Percentiles rank a stretch among this genome's conserved stretches.
Evolutionary conservation across 495 filamentous ascomycete species (phyloP).

Genomic region (Jackrogersella minutella): DNA sequence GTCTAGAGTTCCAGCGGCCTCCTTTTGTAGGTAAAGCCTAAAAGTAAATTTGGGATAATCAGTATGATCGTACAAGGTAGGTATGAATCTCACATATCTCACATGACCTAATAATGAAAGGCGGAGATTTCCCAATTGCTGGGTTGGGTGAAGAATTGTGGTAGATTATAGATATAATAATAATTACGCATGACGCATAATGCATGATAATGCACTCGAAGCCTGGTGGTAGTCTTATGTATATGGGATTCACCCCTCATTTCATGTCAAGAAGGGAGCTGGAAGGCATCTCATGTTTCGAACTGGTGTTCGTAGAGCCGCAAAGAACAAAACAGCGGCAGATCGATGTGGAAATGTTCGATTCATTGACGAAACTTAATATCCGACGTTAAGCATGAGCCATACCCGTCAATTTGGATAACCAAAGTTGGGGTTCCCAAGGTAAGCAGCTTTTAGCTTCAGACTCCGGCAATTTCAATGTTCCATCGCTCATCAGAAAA

Average conservation of each 20-base stretch:
- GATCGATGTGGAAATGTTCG: neutral
- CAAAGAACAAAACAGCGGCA: constrained; percentile 10
- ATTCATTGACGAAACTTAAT: constrained; percentile 16
- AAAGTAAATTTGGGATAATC: too few relatives aligned
- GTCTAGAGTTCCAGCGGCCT: neutral
- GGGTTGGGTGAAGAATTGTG: constrained; percentile 17
- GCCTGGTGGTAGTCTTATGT: constrained; percentile 11
- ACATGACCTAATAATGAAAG: constrained; percentile 10
- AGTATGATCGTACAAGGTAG: too few relatives aligned
- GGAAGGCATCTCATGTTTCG: neutral
- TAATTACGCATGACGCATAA: constrained; percentile 28
- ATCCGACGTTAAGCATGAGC: constrained; percentile 18
- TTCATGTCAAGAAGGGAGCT: constrained; percentile 5
- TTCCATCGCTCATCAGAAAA: neutral
- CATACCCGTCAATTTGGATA: constrained; percentile 15
- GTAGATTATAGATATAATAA: neutral
- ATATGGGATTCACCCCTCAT: constrained; percentile 13
- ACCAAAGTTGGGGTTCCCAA: neutral
- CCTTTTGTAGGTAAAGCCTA: neutral
- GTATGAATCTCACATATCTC: neutral
- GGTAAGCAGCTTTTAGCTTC: neutral
- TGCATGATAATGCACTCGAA: constrained; percentile 21
- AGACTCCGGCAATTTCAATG: constrained; percentile 6
- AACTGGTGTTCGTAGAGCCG: constrained; percentile 13
- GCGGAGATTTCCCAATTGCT: constrained; percentile 16